A percentile compares a stretch with the other conserved stretches of the same genome.
These are phyloP conservation scores for Colletotrichum chlorophyti DNA, from an alignment of 2,329 filamentous ascomycete genomes.

Conservation along the genomic window DNA sequence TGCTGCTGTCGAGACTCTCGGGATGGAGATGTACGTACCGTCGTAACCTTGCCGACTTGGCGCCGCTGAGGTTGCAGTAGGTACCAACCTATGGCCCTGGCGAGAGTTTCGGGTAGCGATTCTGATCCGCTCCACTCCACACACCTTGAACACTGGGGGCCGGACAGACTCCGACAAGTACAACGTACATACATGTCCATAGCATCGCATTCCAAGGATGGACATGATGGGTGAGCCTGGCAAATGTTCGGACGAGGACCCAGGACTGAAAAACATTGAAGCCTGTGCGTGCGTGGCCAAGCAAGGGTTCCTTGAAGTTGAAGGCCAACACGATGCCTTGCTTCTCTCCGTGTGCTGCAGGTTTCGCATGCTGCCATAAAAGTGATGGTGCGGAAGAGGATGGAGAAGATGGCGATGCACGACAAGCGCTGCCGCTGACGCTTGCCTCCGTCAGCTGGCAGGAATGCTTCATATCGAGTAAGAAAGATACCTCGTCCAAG, in stretches of 20 bases:
- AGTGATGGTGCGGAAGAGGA: too few relatives aligned
- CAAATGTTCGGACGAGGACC: slow-evolving; percentile 17
- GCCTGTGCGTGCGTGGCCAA: too few relatives aligned
- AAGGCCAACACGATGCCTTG: too few relatives aligned
- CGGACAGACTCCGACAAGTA: slow-evolving; percentile 17
- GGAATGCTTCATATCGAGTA: too few relatives aligned
- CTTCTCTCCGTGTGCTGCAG: too few relatives aligned
- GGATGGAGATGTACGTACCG: too few relatives aligned
- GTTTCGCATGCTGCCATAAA: too few relatives aligned
- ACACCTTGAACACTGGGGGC: slow-evolving; percentile 1
- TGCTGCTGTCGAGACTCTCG: not conserved
- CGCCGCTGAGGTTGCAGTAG: slow-evolving; percentile 1
- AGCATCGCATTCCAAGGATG: not conserved
- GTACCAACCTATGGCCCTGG: slow-evolving; percentile 17
- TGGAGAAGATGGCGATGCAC: too few relatives aligned
- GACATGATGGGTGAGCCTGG: not conserved
- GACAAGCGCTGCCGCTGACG: too few relatives aligned
- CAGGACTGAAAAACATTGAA: slow-evolving; percentile 9
- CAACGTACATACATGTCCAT: too few relatives aligned
- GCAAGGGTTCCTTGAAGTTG: not conserved
- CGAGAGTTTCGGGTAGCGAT: slow-evolving; percentile 27
- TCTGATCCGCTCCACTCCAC: slow-evolving; percentile 17
- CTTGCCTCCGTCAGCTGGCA: too few relatives aligned
- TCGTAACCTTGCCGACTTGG: not conserved
- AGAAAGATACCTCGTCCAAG: too few relatives aligned